Base-by-base conservation (phyloP, 352 stramenopile genomes). In the Phytopythium boreale region DNA sequence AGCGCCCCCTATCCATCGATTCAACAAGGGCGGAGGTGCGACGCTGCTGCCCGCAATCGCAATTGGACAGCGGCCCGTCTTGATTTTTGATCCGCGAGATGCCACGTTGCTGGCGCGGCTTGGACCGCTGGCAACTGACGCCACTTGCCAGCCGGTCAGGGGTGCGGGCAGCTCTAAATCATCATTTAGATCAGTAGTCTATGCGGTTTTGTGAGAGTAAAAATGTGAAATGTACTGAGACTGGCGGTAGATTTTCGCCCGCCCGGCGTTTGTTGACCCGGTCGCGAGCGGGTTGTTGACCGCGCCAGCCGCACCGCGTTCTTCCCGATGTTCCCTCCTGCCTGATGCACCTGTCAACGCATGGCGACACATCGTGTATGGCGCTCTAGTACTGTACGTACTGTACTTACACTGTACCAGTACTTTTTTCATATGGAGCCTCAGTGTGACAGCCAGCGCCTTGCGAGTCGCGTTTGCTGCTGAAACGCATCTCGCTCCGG, bases 311-410 rank as follows among this genome's bases (percentile, higher is more conserved):
- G 41, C 41, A 22, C 41, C 41, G 41, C 41, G 17, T 11, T n/a
- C 43, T 50, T 50, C 43, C 43, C 43, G 19, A 50, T 50, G 43
- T 50, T 50, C 43, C 43, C 20, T 50, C 43, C 43, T 50, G 43
- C n/a, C 43, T 50, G 43, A 29, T 15, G 22, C 15, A 9, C 19
- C 47, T 55, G 47, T 55, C 47, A 55, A n/a, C 47, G 12, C 26
- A 22, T 55, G 47, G 47, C 14, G 47, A 55, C 47, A 34, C 47
- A 50, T 46, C 17, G 6, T 2, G 41, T 15, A 15, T 46, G 41
- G 41, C 17, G 41, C 41, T 11, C 41, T 46, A 5, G 7, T 26
- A 50, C 43, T 50, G 6, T 26, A 46, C 17, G 41, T n/a, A 9
- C 7, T 46, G 41, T 22, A 22, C 17, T 46, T 39, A 14, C 34